Conservation (phyloP, 805 yeast species). For the Ogataea methanolica region DNA sequence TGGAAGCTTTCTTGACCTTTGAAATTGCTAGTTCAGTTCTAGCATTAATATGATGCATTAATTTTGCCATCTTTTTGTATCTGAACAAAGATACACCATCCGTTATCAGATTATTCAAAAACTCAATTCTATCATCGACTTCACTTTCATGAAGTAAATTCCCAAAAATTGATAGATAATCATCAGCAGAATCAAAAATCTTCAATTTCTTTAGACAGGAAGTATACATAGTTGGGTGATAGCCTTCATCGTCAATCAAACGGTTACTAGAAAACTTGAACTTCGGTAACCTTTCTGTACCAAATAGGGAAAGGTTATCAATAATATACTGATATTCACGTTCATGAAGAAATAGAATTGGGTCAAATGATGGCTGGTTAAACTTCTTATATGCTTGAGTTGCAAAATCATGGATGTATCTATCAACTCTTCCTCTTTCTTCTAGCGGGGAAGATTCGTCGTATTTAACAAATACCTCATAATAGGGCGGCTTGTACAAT, state of each 20-base stretch:
- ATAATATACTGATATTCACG: constrained; percentile 21
- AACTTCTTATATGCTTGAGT: constrained; percentile 15
- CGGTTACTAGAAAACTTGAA: neutral
- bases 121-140: constrained; percentile 11
- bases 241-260: no score
- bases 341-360: constrained; percentile 19
- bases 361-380: constrained; percentile 11
- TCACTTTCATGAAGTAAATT: constrained; percentile 12
- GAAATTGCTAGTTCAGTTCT: no score
- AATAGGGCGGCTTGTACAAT: constrained; percentile 7
- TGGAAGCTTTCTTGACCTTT: no score
- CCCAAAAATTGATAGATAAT: constrained; percentile 14
- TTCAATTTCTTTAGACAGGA: constrained; percentile 8
- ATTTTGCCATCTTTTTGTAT: neutral
- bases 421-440: constrained; percentile 8
- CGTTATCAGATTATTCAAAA: constrained; percentile 19
- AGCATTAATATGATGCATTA: neutral
- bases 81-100: constrained; percentile 19
- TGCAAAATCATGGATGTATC: constrained; percentile 15
- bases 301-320: constrained; percentile 7
- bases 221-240: constrained; percentile 2
- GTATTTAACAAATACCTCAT: constrained; percentile 3
- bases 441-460: neutral
- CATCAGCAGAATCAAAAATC: constrained; percentile 14
- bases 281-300: constrained; percentile 12